Base-by-base conservation (phyloP, 2,329 filamentous ascomycete species). In the Aspergillus intermedius region DNA sequence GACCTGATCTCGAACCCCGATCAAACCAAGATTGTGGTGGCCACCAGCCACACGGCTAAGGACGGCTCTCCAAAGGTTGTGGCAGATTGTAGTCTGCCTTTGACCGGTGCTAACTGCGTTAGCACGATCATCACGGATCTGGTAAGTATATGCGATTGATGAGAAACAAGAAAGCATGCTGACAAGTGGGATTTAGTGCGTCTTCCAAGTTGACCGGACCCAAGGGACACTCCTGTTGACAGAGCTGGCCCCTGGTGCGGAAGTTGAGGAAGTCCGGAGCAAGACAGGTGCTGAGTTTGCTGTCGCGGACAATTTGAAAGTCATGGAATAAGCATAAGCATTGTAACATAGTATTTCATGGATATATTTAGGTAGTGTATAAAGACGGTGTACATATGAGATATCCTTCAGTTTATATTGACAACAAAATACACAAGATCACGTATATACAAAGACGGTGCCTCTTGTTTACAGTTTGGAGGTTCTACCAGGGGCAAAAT, bases 71-170 rank as follows among this genome's bases (percentile, higher is more conserved):
- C 80, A 50, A 87, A 87, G 74, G 77, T 87, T 55, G 77, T 87
- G 13, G 74, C 83, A 58, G 72, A 75, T 50, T 87, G 84, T 67
- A 75, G 67, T 2, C 67, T 87, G 62, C 84, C 84, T 1, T 63
- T 87, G 59, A 87, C 84, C 0, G 84, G 84, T 1, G 81, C 79
- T 32, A 72, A 74, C 32, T 80, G 82, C n/a, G 83, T 86, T 6
- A 85, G 81, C 72, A 85, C 82, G 3, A 85, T 87, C 49, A 86
- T 87, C 49, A 87, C 83, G 0, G 84, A 93, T 56, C 66, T 91
- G 62, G 83, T 84, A 64, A 71, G 81, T 76, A 32, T 13, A 22
- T 3, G 13, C 17, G 3, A 21, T 23, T 44, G 42, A 12, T 22
- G 30, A 43, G 22, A 13, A 15, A 12, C 19, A 19, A 9, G 10